Base-by-base conservation (phyloP, 495 filamentous ascomycete genomes). In the Geopyxis carbonaria region DNA sequence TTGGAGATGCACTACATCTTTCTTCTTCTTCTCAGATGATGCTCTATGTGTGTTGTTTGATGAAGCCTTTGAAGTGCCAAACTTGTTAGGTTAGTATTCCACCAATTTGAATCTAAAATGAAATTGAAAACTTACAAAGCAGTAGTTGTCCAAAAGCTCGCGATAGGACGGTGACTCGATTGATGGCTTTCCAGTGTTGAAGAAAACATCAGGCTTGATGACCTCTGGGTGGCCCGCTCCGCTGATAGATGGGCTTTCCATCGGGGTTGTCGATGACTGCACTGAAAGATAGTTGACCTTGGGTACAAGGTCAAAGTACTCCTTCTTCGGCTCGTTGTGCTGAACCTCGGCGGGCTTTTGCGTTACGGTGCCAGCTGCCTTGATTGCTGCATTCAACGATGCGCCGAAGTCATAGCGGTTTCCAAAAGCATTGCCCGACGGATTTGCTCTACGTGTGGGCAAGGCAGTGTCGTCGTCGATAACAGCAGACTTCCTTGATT, bases 131-230 rank as follows among this genome's bases (percentile, higher is more conserved):
- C 85, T 72, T 81, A 93, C 86, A 70, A 92, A 93, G 68, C 89
- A 97, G 63, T 92, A 97, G 61, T 91, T 92, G 65, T 92, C 80
- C 52, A 97, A 72, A 42, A 97, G 67, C 59, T 97, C 89, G 55
- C 84, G 76, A 60, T 95, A 94, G 37, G 81, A 79, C 27, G 78
- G 71, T 18, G 87, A 91, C 18, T 85, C 68, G 45, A 87, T 64
- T 29, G 71, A 66, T 16, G 76, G 78, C 50, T 80, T 76, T 55
- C 69, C 65, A 32, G 34, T 42, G 20, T 34, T 21, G 14, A 22
- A 40, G 33, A 53, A 49, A 37, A 43, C 34, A 29, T 42, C 43
- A 23, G 48, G 43, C 18, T 47, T 66, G 44, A 61, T 64, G 19
- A 61, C 47, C 24, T 61, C 54, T 1, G 59, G 61, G 1, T 61